Conservation (phyloP, 192 early-diverging fungal species). For the Coemansia sp. region DNA sequence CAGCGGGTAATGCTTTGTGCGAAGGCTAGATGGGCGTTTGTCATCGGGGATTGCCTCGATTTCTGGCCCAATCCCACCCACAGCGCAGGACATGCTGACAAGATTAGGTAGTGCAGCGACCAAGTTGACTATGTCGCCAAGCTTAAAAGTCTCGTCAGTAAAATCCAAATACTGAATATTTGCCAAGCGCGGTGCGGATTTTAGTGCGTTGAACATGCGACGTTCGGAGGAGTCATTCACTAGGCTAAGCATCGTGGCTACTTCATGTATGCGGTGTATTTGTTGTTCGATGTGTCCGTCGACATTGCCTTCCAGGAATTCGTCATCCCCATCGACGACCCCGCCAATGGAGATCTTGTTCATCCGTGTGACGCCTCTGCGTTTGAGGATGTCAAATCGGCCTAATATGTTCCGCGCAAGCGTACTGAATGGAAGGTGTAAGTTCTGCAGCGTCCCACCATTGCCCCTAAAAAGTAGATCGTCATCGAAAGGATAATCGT, state of each 20-base stretch:
- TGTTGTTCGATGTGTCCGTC: neutral
- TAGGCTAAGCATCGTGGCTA: neutral
- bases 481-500: neutral
- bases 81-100: neutral
- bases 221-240: neutral
- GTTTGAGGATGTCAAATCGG: neutral
- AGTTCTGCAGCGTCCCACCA: neutral
- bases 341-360: neutral
- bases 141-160: no score
- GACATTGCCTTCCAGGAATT: neutral
- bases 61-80: neutral
- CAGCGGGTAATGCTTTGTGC: neutral
- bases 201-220: neutral
- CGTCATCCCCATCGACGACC: neutral
- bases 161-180: neutral
- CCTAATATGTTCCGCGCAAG: neutral
- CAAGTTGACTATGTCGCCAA: neutral
- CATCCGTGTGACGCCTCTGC: neutral
- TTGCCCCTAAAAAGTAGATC: neutral
- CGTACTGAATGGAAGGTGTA: neutral
- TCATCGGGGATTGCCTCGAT: neutral
- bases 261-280: neutral
- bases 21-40: neutral
- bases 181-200: neutral
- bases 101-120: neutral